phyloP scores from a whole-genome alignment of 352 stramenopile genomes.

The Pythium sp. region DNA sequence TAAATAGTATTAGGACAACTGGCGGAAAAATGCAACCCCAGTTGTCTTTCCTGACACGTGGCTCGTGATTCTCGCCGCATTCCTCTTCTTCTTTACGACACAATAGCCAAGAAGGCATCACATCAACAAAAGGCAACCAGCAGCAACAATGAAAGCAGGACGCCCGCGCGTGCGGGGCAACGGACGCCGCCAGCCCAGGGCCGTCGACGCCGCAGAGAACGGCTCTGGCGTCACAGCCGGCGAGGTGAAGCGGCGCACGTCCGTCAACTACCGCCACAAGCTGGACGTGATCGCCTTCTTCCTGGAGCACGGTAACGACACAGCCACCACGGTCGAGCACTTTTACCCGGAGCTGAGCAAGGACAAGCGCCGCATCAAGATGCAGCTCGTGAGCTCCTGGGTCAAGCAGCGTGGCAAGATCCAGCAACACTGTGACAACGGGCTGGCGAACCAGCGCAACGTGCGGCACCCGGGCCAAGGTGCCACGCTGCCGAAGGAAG shows the following conservation, averaged over 20 bases:
- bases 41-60: no score
- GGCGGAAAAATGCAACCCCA: no score
- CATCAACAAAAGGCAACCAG: background rate
- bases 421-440: conserved; percentile 8
- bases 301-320: conserved; percentile 3
- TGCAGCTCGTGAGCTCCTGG: conserved; percentile 14
- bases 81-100: conserved; percentile 2
- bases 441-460: conserved; percentile 9
- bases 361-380: conserved; percentile 11
- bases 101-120: background rate
- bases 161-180: conserved; percentile 12
- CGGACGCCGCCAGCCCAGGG: conserved; percentile 4
- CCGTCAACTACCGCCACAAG: conserved; percentile 16
- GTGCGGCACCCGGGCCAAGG: conserved; percentile 6
- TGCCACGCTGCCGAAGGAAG: conserved; percentile 6
- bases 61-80: background rate
- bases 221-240: no score
- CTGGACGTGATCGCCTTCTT: conserved; percentile 13
- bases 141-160: conserved; percentile 4
- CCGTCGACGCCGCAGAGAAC: background rate
- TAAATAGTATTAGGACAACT: no score
- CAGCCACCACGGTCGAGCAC: conserved; percentile 10
- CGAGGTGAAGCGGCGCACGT: conserved; percentile 1
- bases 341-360: conserved; percentile 13
- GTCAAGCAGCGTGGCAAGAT: conserved; percentile 13